Evolutionary conservation across 2,329 filamentous ascomycete genomes (phyloP), one percentile per base, ranked within the genome.

Genomic region (Davidsoniella australis): DNA sequence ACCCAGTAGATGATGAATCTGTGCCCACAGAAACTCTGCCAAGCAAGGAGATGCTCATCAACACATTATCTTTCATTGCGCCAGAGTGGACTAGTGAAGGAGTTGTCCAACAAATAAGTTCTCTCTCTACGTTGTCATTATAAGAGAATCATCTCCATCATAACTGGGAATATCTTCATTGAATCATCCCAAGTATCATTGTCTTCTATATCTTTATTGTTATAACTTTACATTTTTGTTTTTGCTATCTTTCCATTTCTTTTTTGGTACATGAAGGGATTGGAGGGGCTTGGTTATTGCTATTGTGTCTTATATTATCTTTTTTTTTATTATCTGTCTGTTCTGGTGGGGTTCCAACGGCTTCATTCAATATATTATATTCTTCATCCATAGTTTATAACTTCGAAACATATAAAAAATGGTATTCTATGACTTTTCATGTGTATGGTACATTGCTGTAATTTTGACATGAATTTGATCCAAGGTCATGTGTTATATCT

Each of bases 21-120:
- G 66, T 82, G 51, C 78, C 80, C 5, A 67, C 73, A 1, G 71
- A 73, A 44, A 71, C 80, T 9, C 62, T 87, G 45, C 82, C 82
- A 2, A 73, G 75, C 23, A 76, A 74, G 53, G 79, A 85, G 53
- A 76, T 70, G 54, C 64, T 89, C 37, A 69, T 88, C 39, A 73
- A 76, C 14, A 77, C 79, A 16, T 64, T 87, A 57, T 72, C 78
- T 56, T 78, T 84, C 64, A 71, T 73, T 55, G 77, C 72, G 37
- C 66, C 68, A 2, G 74, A 77, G 56, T 76, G 75, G 68, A 67
- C 77, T 45, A 75, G 75, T 55, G 78, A 82, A 54, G 71, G 75
- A 2, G 69, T 87, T 56, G 64, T 88, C 53, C 76, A 76, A 58
- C 76, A 85, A 57, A 62, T 88, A 53, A 77, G 83, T 52, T 72